phyloP scores from a whole-genome alignment of 2,329 filamentous ascomycete genomes.

The Pezicula radicicola region DNA sequence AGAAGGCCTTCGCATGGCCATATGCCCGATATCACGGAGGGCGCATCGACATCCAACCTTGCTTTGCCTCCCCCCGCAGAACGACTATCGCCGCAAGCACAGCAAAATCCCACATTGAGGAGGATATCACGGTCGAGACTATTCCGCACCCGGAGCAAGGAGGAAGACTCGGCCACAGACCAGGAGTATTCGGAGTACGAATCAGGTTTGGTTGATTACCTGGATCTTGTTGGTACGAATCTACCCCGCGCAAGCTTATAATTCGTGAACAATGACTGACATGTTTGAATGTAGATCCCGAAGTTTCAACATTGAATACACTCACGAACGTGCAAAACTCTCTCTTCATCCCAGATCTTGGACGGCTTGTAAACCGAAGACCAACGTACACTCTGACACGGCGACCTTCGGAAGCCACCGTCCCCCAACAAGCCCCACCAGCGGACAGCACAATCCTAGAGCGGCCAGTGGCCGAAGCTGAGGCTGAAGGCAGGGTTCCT shows the following conservation, averaged over 20 bases:
- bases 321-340: constrained; percentile 90
- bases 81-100: neutral
- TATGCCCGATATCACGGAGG: constrained; percentile 9
- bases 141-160: constrained; percentile 4
- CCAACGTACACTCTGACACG: constrained; percentile 74
- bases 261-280: constrained; percentile 5
- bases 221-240: constrained; percentile 64
- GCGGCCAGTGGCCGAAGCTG: constrained; percentile 5
- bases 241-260: neutral
- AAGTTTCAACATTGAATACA: constrained; percentile 74
- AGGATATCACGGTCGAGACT: constrained; percentile 11
- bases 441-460: constrained; percentile 1
- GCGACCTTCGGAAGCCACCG: constrained; percentile 29
- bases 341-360: constrained; percentile 80
- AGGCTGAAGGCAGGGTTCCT: constrained; percentile 17
- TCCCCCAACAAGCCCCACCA: constrained; percentile 1
- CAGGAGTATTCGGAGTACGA: constrained; percentile 47
- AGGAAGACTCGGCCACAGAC: neutral
- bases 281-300: constrained; percentile 18
- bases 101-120: neutral
- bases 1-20: neutral
- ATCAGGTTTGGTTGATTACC: constrained; percentile 59
- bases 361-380: constrained; percentile 68
- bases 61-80: neutral
- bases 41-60: neutral